Evolutionary conservation across 768 basidiomycete species (phyloP), one percentile per base, ranked within the genome.

Genomic region (Rickenella mellea): DNA sequence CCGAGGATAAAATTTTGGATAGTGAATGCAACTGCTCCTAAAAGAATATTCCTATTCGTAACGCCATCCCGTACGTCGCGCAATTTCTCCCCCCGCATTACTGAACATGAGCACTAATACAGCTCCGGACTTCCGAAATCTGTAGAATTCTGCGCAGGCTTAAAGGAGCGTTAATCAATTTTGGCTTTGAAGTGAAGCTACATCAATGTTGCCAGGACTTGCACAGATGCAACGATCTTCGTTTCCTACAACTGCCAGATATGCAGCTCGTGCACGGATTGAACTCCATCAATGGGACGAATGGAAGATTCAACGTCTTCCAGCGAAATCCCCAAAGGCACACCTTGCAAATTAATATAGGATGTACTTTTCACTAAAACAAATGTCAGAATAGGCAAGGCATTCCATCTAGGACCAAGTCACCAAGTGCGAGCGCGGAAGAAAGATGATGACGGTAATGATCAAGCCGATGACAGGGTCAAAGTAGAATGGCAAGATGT

Each of bases 391-490:
- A 27, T 40, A 17, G 15, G 35, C 40, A 11, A 33, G 3, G 8
- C 27, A 49, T 25, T 27, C 30, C 46, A 26, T 37, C 21, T 38
- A 45, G 6, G 7, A 40, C 26, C 10, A 26, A 59, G 74, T 26
- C 48, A 87, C 86, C 86, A 27, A 99, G 72, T 4, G 96, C 96
- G 31, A 98, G 58, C 6, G 96, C 90, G 44, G 88, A 92, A 2
- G 87, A 91, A 98, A 94, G 49, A 99, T 99, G 59, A 99, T 98
- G 39, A 79, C 69, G 1, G 96, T 92, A 62, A 99, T 98, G 42
- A 97, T 71, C 51, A 99, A 71, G 59, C 86, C 90, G 63, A 99
- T 91, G 29, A 83, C 58, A 1, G 96, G 96, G 59, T 99, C 96
- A 50, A 80, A 91, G 65, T 92, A 96, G 55, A 79, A 86, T 57